Percentiles rank a stretch among this genome's conserved stretches.
These are phyloP conservation scores for Panellus pusillus DNA, from an alignment of 768 basidiomycete genomes.

Conservation along the genomic window DNA sequence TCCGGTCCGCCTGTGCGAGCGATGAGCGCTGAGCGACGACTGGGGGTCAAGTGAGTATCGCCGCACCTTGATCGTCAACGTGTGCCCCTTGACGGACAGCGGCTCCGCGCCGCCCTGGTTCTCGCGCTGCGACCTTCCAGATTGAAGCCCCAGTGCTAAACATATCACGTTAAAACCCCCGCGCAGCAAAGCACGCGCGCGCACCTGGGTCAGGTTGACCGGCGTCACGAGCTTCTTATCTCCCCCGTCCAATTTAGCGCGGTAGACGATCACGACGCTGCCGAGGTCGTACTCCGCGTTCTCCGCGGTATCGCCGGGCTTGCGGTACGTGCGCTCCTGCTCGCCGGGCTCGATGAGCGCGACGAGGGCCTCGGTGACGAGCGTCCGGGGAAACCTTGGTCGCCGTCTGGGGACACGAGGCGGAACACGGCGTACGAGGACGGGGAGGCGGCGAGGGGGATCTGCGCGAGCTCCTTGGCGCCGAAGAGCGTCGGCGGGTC, in stretches of 20 bases:
- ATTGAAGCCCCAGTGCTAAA: conserved; percentile 82
- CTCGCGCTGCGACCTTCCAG: conserved; percentile 64
- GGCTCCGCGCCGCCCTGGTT: conserved; percentile 32
- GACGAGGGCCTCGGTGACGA: conserved; percentile 59
- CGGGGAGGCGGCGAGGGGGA: conserved; percentile 31
- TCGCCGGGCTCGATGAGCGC: conserved; percentile 43
- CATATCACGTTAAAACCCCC: not conserved
- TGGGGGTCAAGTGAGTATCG: not conserved
- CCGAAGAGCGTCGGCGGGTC: conserved; percentile 54
- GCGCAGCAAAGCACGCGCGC: not conserved
- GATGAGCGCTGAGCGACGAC: too few relatives aligned
- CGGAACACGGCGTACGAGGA: conserved; percentile 53
- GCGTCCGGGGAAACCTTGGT: conserved; percentile 67
- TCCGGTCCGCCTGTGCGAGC: conserved; percentile 46
- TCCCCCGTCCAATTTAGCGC: conserved; percentile 59
- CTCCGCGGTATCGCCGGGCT: conserved; percentile 26
- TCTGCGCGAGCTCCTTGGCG: conserved; percentile 47
- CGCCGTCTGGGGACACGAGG: conserved; percentile 59
- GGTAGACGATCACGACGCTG: conserved; percentile 65
- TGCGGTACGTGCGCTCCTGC: conserved; percentile 29
- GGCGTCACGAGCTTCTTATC: conserved; percentile 57
- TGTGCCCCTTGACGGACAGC: conserved; percentile 52
- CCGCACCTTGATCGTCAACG: conserved; percentile 40
- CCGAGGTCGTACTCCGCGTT: conserved; percentile 53
- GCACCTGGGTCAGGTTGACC: conserved; percentile 73